A percentile compares a stretch with the other conserved stretches of the same genome.
phyloP scores from a whole-genome alignment of 73 alveolate species.

The Paramecium sonneborni region DNA sequence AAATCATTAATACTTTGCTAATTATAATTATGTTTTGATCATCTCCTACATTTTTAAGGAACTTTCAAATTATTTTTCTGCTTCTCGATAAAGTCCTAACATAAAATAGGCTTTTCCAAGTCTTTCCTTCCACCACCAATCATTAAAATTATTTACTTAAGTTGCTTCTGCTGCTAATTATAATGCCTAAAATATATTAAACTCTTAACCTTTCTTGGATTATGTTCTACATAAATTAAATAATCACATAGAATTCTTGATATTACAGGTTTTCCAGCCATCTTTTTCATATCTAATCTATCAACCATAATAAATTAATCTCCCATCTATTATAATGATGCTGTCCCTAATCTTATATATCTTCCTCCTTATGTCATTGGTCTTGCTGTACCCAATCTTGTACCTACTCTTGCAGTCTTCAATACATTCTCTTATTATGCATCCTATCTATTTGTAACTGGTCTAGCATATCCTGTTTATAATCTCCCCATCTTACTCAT shows the following conservation, averaged over 20 bases:
- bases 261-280: conserved; percentile 88
- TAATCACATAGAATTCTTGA: conserved; percentile 98
- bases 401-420: conserved; percentile 76
- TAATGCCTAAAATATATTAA: conserved; percentile 73
- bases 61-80: conserved; percentile 96
- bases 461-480: conserved; percentile 98
- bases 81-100: conserved; percentile 97
- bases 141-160: conserved; percentile 80
- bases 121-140: conserved; percentile 99
- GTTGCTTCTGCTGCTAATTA: conserved; percentile 98
- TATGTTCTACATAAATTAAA: conserved; percentile 94
- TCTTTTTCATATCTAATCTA: conserved; percentile 89
- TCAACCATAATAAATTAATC: conserved; percentile 92
- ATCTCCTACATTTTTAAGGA: conserved; percentile 91
- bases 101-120: conserved; percentile 97
- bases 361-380: conserved; percentile 91
- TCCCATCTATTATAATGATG: conserved; percentile 92
- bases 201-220: conserved; percentile 75
- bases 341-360: conserved; percentile 96
- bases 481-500: conserved; percentile 99
- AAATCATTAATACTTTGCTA: conserved; percentile 85
- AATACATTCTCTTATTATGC: conserved; percentile 73
- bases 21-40: conserved; percentile 87
- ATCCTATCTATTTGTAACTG: conserved; percentile 93
- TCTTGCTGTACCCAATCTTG: conserved; percentile 82